phyloP scores from a whole-genome alignment of 2,329 filamentous ascomycete species.

The Fusarium sp. region DNA sequence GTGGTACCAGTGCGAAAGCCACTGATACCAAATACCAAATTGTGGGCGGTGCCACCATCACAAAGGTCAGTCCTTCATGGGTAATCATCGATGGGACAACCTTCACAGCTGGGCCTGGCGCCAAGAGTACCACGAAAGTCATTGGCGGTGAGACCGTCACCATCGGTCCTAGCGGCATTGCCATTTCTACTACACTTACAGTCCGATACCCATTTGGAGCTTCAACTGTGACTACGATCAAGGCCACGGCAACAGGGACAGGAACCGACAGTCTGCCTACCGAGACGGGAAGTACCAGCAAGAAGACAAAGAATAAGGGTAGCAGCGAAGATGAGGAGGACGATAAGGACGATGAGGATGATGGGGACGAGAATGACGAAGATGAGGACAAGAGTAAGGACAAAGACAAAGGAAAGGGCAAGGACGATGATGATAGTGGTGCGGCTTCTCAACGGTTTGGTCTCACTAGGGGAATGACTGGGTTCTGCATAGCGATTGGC shows the following conservation, averaged over 20 bases:
- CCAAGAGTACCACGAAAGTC: conserved; percentile 57
- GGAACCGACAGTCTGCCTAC: conserved; percentile 33
- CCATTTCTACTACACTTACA: conserved; percentile 60
- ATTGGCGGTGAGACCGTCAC: conserved; percentile 64
- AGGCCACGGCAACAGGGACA: conserved; percentile 46
- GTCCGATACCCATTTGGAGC: conserved; percentile 60
- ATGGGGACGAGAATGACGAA: conserved; percentile 33
- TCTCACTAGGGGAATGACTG: conserved; percentile 36
- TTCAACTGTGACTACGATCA: conserved; percentile 57
- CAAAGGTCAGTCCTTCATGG: conserved; percentile 60
- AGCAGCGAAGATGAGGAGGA: background rate
- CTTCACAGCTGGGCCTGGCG: conserved; percentile 63
- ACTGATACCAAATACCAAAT: conserved; percentile 58
- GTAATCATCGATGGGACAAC: conserved; percentile 63
- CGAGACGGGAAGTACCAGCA: conserved; percentile 42
- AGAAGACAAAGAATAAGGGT: conserved; percentile 14
- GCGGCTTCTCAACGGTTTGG: conserved; percentile 16
- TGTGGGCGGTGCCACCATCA: conserved; percentile 65
- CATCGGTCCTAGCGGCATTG: conserved; percentile 63
- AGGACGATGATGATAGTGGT: conserved; percentile 39
- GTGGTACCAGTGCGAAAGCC: conserved; percentile 53
- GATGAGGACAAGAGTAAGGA: conserved; percentile 26
- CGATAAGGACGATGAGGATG: background rate
- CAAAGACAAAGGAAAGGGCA: conserved; percentile 34
- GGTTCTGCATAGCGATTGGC: conserved; percentile 55